Evolutionary conservation across 2,329 filamentous ascomycete species (phyloP).

Genomic region (Alternaria incomplexa): DNA sequence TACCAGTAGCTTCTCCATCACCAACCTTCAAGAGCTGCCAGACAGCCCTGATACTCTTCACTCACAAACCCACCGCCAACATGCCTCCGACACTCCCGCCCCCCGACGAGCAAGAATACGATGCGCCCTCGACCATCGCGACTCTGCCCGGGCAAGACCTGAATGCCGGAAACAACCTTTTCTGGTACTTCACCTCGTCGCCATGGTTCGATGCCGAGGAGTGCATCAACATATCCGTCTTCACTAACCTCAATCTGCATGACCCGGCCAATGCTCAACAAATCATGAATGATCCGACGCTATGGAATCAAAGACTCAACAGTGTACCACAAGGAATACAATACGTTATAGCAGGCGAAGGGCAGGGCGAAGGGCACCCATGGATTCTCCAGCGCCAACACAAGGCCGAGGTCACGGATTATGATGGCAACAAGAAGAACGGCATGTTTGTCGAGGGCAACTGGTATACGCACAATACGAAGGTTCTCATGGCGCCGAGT

Average conservation of each 20-base stretch:
- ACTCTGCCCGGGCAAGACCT: conserved; percentile 31
- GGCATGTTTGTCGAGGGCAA: conserved; percentile 62
- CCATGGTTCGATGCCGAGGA: conserved; percentile 67
- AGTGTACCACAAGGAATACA: conserved; percentile 61
- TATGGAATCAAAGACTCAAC: conserved; percentile 62
- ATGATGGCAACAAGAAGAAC: conserved; percentile 42
- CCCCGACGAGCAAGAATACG: conserved; percentile 43
- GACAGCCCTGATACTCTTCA: neutral
- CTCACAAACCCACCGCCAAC: conserved; percentile 11
- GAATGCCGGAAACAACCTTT: conserved; percentile 49
- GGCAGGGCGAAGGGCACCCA: conserved; percentile 58
- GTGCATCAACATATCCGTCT: conserved; percentile 64
- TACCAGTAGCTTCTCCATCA: neutral
- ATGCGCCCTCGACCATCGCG: conserved; percentile 28
- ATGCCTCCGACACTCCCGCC: conserved; percentile 39
- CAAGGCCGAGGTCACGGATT: conserved; percentile 40
- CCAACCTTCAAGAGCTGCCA: conserved; percentile 1
- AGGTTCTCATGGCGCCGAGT: conserved; percentile 67
- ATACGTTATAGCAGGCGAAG: conserved; percentile 65
- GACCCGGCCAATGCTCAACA: conserved; percentile 52
- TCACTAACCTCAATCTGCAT: conserved; percentile 58
- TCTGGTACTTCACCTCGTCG: conserved; percentile 67
- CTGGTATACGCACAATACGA: conserved; percentile 67
- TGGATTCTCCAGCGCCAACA: conserved; percentile 68
- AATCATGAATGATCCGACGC: conserved; percentile 61